These are phyloP conservation scores for Globisporangium viniferum DNA, from an alignment of 352 stramenopile species.

Conservation along the genomic window DNA sequence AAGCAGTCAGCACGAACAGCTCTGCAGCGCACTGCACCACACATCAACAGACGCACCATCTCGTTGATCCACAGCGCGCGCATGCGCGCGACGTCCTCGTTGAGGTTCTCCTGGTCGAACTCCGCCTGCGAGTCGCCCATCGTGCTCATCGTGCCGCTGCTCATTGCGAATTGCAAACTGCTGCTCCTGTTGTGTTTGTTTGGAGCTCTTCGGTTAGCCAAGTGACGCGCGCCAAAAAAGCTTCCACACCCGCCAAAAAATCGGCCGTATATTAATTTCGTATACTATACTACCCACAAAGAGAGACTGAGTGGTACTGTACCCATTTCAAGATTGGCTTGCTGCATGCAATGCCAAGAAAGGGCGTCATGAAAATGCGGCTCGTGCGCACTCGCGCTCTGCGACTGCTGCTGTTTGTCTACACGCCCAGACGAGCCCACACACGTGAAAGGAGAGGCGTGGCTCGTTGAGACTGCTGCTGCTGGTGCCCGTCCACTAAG, in stretches of 20 bases:
- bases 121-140: conserved; percentile 26
- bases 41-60: conserved; percentile 34
- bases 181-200: neutral
- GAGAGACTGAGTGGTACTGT: neutral
- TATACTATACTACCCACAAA: neutral
- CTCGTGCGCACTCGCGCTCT: neutral
- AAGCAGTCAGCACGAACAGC: conserved; percentile 1
- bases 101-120: conserved; percentile 70
- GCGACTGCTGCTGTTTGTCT: neutral
- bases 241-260: neutral
- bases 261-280: neutral
- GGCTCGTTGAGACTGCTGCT: neutral
- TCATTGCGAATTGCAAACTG: conserved; percentile 1
- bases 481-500: neutral
- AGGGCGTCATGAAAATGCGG: neutral
- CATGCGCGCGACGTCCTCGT: conserved; percentile 77
- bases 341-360: neutral
- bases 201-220: neutral
- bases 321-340: neutral
- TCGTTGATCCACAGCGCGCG: conserved; percentile 80
- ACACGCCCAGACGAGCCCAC: neutral
- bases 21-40: neutral
- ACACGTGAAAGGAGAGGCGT: neutral
- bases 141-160: conserved; percentile 10
- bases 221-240: neutral